Evolutionary conservation across 345 rosid species (phyloP), one percentile per base, ranked within the genome.

Genomic region (Brassica cretica): DNA sequence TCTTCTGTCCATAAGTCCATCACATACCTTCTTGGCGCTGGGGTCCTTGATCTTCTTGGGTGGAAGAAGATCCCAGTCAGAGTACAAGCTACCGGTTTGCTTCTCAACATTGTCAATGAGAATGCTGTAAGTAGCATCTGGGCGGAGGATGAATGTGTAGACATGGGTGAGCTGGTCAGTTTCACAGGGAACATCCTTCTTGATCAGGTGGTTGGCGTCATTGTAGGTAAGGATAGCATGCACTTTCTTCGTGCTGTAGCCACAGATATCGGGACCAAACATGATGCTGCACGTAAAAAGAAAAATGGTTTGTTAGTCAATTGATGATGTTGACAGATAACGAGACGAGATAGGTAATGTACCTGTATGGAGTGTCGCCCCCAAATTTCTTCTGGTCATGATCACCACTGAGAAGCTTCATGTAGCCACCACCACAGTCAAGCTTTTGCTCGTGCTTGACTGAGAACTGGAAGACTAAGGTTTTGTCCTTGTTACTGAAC

Each of bases 391-490:
- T 91, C 83, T 93, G 99, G 87, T 95, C 98, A 81, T 89, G 64
- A 4, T 88, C 94, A 27, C 86, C 94, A 55, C 97, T 93, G 37
- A 95, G 90, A 82, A 95, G 82, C 90, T 95, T 95, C 93, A 95
- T 87, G 90, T 95, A 95, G 76, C 99, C 99, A 76, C 99, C 99
- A 80, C 99, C 99, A 82, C 99, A 95, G 81, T 95, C 99, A 75
- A 95, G 99, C 84, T 95, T 95, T 82, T 95, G 99, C 76, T 95
- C 99, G 64, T 95, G 99, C 91, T 95, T 95, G 77, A 95, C 99
- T 3, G 92, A 89, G 80, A 95, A 93, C 63, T 93, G 99, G 88
- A 95, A 95, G 78, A 93, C 99, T 3, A 95, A 84, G n/a, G 96
- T 90, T 78, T 87, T 87, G 56, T 89, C 96, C 85, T 95, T 95